Percentiles rank a stretch among this genome's conserved stretches.
These are phyloP conservation scores for Sclerotiophoma versabilis DNA, from an alignment of 2,329 filamentous ascomycete genomes.

Conservation along the genomic window DNA sequence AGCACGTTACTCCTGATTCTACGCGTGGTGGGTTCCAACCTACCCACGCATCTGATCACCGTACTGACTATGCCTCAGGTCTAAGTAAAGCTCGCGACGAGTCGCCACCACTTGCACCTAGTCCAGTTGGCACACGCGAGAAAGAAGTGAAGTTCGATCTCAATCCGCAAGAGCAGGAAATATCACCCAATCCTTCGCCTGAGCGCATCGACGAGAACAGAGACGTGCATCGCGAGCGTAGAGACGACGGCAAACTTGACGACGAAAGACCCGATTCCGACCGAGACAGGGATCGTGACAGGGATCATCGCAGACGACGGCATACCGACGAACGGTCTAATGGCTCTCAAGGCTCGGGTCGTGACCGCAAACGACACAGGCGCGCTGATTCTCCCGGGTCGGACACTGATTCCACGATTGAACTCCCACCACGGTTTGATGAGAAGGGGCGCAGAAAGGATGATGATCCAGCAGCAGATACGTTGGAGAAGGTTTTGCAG, in stretches of 20 bases:
- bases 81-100: neutral
- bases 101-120: conserved; percentile 18
- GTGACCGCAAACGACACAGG: conserved; percentile 26
- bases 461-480: conserved; percentile 45
- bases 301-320: conserved; percentile 6
- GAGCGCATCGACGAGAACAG: conserved; percentile 11
- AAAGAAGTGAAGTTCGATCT: conserved; percentile 52
- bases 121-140: conserved; percentile 24
- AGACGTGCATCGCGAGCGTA: conserved; percentile 17
- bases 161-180: conserved; percentile 36
- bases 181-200: conserved; percentile 26
- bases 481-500: conserved; percentile 44
- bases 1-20: conserved; percentile 24
- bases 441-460: conserved; percentile 36
- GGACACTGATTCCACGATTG: conserved; percentile 43
- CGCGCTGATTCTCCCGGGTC: conserved; percentile 38
- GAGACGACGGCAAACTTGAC: conserved; percentile 15
- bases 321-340: conserved; percentile 24
- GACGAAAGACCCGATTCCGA: conserved; percentile 13
- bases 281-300: conserved; percentile 18
- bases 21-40: conserved; percentile 22
- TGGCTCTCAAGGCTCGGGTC: conserved; percentile 24
- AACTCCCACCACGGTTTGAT: conserved; percentile 48
- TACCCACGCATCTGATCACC: conserved; percentile 20
- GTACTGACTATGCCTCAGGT: conserved; percentile 37